Evolutionary conservation across 169 alveolate genomes (phyloP), one percentile per base, ranked within the genome.

Genomic region (Cryptosporidium felis): DNA sequence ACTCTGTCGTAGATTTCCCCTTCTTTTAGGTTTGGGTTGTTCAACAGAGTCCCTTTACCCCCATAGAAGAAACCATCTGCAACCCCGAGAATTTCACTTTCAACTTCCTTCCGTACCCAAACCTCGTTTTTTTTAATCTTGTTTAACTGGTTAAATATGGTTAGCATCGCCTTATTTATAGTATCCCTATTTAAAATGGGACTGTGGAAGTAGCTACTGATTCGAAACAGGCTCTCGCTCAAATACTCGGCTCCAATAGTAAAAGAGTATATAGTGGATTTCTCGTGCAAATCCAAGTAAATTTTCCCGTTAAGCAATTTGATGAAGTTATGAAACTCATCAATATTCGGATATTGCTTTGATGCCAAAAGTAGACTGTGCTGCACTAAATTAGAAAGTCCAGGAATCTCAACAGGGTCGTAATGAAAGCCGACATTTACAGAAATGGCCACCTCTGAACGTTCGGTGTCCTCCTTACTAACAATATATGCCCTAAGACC

Each of bases 361-460:
- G 81, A 65, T 1, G 81, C 45, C 9, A 65, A 14, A 30, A 65
- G 49, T 12, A 65, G 47, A 16, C 62, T 45, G 21, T 65, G 63
- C 16, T 65, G 81, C 8, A 65, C 62, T n/a, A 65, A 47, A 65
- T 65, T 65, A 1, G 81, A 65, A 2, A 65, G 32, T 46, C 81
- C 81, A 14, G 30, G 28, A n/a, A 65, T 65, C 10, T 65, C 18
- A 18, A 44, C 40, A 45, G 81, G 81, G 34, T 65, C 81, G 34
- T 65, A 53, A 21, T 18, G 26, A 26, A 65, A 65, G 21, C 81
- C 81, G 3, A 65, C 81, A 44, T 53, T 51, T 3, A 65, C 62
- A 8, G 62, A 65, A 44, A 65, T 65, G 12, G 81, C 81, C 14
- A 65, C 81, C 9, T 65, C 81, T 8, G 81, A 65, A 38, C 34